Evolutionary conservation across 2,329 filamentous ascomycete genomes (phyloP).

Genomic region (Ambrosiella cleistominuta): DNA sequence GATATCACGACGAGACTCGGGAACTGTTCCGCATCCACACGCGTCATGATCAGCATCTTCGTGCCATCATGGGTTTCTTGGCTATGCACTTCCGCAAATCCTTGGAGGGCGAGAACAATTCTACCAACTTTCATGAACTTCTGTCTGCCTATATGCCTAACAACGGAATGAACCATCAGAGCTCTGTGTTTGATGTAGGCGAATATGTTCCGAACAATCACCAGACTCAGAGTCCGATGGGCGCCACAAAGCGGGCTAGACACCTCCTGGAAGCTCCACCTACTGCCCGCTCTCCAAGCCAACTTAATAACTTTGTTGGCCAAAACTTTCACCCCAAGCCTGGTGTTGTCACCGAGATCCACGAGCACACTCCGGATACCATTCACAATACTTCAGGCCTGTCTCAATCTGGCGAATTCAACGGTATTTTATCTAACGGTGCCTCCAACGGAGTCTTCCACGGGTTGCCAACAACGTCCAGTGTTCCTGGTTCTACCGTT

Average conservation of each 20-base stretch:
- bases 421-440: background rate
- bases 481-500: background rate
- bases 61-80: constrained; percentile 92
- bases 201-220: constrained; percentile 32
- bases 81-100: constrained; percentile 93
- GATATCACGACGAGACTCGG: constrained; percentile 13
- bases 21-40: constrained; percentile 27
- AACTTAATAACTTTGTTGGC: constrained; percentile 8
- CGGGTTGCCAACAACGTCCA: constrained; percentile 16
- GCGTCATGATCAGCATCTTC: constrained; percentile 96
- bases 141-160: constrained; percentile 57
- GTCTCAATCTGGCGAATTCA: background rate
- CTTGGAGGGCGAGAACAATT: constrained; percentile 58
- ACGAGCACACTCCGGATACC: constrained; percentile 29
- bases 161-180: constrained; percentile 29
- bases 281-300: constrained; percentile 15
- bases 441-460: background rate
- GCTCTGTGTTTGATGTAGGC: constrained; percentile 43
- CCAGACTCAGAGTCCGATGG: constrained; percentile 25
- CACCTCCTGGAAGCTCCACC: constrained; percentile 34
- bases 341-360: constrained; percentile 43
- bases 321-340: constrained; percentile 23
- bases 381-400: background rate
- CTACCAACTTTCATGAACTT: constrained; percentile 67
- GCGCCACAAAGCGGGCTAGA: constrained; percentile 33